phyloP scores from a whole-genome alignment of 2,329 filamentous ascomycete species.

The Ophiostoma perfectum region DNA sequence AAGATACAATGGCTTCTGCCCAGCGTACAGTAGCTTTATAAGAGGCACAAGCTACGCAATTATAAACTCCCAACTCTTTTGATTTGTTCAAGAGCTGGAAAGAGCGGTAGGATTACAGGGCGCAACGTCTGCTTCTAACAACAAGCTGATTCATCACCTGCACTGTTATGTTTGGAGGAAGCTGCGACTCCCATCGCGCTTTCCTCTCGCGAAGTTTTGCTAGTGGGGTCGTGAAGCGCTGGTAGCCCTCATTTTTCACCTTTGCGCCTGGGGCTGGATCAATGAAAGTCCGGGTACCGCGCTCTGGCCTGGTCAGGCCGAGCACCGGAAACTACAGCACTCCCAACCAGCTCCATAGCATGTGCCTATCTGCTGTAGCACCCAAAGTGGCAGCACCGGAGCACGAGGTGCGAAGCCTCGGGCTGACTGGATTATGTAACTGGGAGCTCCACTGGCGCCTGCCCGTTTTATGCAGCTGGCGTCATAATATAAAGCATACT shows the following conservation, averaged over 20 bases:
- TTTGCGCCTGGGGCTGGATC: slow-evolving; percentile 19
- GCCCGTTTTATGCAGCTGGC: slow-evolving; percentile 1
- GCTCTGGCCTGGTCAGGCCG: not conserved
- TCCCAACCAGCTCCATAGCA: not conserved
- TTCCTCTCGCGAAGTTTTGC: slow-evolving; percentile 1
- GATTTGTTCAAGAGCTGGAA: not conserved
- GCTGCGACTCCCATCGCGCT: slow-evolving; percentile 12
- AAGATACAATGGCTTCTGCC: not conserved
- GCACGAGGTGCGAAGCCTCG: slow-evolving; percentile 1
- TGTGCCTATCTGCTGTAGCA: not conserved
- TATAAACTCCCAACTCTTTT: not conserved
- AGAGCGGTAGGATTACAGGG: not conserved
- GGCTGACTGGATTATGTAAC: slow-evolving; percentile 9
- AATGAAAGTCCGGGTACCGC: slow-evolving; percentile 21
- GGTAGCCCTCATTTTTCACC: slow-evolving; percentile 22
- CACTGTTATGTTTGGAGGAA: not conserved
- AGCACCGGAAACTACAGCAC: not conserved
- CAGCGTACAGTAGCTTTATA: too few species aligned
- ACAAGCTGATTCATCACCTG: not conserved
- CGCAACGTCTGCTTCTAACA: not conserved
- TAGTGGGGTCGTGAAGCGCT: slow-evolving; percentile 10
- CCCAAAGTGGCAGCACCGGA: slow-evolving; percentile 12
- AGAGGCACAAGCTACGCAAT: too few species aligned
- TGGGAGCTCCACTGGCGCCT: slow-evolving; percentile 4
- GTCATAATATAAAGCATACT: slow-evolving; percentile 17